These are phyloP conservation scores for Rhodotorula sp. DNA, from an alignment of 1,284 basidiomycete species.

Conservation along the genomic window DNA sequence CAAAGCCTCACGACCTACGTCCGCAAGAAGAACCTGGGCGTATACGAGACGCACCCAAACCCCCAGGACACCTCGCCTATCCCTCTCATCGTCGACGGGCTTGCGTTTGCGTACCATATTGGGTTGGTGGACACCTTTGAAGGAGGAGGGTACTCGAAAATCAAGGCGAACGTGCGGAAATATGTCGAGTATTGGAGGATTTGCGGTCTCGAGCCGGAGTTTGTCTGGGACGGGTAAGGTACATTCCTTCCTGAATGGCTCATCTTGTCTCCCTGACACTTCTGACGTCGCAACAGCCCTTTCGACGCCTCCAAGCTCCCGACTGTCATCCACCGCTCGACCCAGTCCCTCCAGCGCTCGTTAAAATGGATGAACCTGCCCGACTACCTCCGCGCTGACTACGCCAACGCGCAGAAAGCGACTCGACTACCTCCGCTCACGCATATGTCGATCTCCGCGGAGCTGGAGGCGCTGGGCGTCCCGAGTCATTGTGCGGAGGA, in stretches of 20 bases:
- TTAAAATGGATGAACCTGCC: conserved; percentile 27
- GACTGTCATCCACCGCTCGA: conserved; percentile 25
- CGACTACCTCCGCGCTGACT: conserved; percentile 5
- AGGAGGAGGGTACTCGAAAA: conserved; percentile 30
- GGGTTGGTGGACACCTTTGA: conserved; percentile 23
- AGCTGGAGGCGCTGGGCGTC: conserved; percentile 42
- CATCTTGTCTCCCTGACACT: background rate
- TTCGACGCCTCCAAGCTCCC: conserved; percentile 27
- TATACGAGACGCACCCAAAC: background rate
- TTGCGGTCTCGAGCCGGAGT: conserved; percentile 27
- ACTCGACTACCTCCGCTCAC: conserved; percentile 24
- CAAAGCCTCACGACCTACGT: conserved; percentile 34
- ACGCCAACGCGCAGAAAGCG: background rate
- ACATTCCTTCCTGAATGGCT: background rate
- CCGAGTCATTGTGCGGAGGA: conserved; percentile 72
- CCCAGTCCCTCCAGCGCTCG: conserved; percentile 27
- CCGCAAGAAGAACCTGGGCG: conserved; percentile 22
- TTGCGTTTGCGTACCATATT: conserved; percentile 32
- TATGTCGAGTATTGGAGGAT: conserved; percentile 30
- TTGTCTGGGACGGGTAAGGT: conserved; percentile 40
- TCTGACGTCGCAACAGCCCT: conserved; percentile 2
- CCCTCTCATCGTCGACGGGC: conserved; percentile 20
- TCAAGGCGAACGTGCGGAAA: background rate
- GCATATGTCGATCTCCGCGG: conserved; percentile 20
- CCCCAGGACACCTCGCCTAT: background rate